These are phyloP conservation scores for Globisporangium paroecandrum DNA, from an alignment of 352 stramenopile genomes.

Conservation along the genomic window DNA sequence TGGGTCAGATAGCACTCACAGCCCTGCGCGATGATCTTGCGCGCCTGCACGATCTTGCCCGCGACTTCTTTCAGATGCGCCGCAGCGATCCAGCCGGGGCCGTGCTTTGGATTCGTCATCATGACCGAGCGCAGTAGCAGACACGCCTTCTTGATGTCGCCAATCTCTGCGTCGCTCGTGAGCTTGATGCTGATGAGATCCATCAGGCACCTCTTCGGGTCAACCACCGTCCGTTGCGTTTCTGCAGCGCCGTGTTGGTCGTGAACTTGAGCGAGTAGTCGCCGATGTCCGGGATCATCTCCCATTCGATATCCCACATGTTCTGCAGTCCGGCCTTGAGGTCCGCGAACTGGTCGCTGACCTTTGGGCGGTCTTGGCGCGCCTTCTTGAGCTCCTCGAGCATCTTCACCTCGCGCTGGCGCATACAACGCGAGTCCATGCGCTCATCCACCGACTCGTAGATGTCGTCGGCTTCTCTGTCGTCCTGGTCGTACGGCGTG, in stretches of 20 bases:
- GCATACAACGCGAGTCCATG: slow-evolving; percentile 92
- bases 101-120: slow-evolving; percentile 98
- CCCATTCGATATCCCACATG: slow-evolving; percentile 94
- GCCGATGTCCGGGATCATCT: slow-evolving; percentile 95
- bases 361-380: slow-evolving; percentile 88
- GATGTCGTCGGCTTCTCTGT: slow-evolving; percentile 95
- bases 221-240: slow-evolving; percentile 78
- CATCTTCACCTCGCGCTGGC: slow-evolving; percentile 77
- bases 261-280: slow-evolving; percentile 95
- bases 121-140: slow-evolving; percentile 95
- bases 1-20: slow-evolving; percentile 95
- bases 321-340: slow-evolving; percentile 92
- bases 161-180: slow-evolving; percentile 92
- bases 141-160: slow-evolving; percentile 98
- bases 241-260: slow-evolving; percentile 87
- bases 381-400: slow-evolving; percentile 87
- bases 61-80: slow-evolving; percentile 98
- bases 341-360: slow-evolving; percentile 97
- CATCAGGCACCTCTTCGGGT: slow-evolving; percentile 98
- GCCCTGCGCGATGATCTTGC: slow-evolving; percentile 97
- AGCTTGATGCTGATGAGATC: slow-evolving; percentile 94
- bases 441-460: slow-evolving; percentile 95
- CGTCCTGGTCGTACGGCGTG: slow-evolving; percentile 94
- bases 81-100: slow-evolving; percentile 97
- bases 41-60: slow-evolving; percentile 93